phyloP scores from a whole-genome alignment of 2,329 filamentous ascomycete genomes.

The Exophiala dermatitidis region DNA sequence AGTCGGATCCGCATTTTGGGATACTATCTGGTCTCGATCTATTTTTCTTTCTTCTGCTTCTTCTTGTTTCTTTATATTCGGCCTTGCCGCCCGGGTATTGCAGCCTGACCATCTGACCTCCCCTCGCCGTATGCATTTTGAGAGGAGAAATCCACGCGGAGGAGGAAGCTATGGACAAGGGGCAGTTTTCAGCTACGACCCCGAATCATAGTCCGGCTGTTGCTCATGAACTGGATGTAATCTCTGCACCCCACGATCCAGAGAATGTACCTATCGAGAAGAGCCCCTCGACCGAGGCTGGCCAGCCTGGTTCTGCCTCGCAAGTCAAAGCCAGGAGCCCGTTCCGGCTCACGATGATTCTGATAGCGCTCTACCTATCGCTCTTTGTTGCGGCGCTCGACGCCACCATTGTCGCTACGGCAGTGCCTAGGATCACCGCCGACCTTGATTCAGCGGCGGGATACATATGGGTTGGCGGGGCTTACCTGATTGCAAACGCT shows the following conservation, averaged over 20 bases:
- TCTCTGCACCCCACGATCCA: not conserved
- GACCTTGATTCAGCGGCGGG: slow-evolving; percentile 58
- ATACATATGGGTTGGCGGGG: slow-evolving; percentile 71
- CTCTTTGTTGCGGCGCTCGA: slow-evolving; percentile 30
- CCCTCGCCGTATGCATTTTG: too few relatives aligned
- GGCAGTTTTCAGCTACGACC: not conserved
- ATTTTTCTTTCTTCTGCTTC: too few relatives aligned
- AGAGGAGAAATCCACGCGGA: too few relatives aligned
- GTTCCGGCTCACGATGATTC: slow-evolving; percentile 23
- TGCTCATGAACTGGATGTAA: slow-evolving; percentile 8
- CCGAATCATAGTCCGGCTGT: not conserved
- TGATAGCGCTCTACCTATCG: slow-evolving; percentile 27
- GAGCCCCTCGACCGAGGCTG: not conserved
- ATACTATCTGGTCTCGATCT: too few relatives aligned
- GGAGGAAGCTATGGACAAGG: not conserved
- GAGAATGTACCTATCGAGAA: slow-evolving; percentile 8
- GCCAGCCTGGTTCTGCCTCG: slow-evolving; percentile 28
- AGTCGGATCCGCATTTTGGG: too few relatives aligned
- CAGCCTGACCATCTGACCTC: too few relatives aligned
- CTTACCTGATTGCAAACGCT: slow-evolving; percentile 64
- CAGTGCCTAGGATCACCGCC: slow-evolving; percentile 30
- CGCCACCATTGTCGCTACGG: slow-evolving; percentile 31
- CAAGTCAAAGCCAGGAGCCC: slow-evolving; percentile 18
- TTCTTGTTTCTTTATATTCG: too few relatives aligned
- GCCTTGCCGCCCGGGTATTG: too few relatives aligned